phyloP scores from a whole-genome alignment of 2,329 filamentous ascomycete genomes.

The Alternaria metachromatica region DNA sequence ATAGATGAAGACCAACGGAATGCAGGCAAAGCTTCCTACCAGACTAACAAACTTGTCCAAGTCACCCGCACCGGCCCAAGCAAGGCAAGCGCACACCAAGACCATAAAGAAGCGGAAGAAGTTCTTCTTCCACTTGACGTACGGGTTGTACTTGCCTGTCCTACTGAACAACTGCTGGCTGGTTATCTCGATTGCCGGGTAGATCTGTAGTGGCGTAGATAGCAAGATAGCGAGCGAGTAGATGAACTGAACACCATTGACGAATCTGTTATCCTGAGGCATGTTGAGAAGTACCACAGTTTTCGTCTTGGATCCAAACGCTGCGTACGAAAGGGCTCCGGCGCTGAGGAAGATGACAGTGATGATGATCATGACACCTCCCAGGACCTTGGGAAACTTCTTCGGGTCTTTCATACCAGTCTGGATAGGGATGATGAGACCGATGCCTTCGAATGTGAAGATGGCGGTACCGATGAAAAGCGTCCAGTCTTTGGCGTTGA shows the following conservation, averaged over 20 bases:
- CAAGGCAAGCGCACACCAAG: conserved; percentile 81
- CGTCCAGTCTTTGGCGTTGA: conserved; percentile 93
- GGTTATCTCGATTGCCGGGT: conserved; percentile 95
- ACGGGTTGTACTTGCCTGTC: conserved; percentile 96
- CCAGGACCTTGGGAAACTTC: conserved; percentile 89
- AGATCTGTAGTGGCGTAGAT: conserved; percentile 94
- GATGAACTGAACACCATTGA: conserved; percentile 94
- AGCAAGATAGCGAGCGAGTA: conserved; percentile 98
- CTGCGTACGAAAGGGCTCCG: conserved; percentile 92
- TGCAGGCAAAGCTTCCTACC: conserved; percentile 96
- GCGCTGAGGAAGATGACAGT: conserved; percentile 89
- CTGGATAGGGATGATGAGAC: conserved; percentile 96
- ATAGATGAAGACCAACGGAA: conserved; percentile 96
- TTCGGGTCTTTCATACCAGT: conserved; percentile 92
- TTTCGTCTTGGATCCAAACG: conserved; percentile 92
- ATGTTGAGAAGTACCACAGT: conserved; percentile 96
- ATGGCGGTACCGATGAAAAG: conserved; percentile 98
- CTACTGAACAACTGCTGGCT: conserved; percentile 93
- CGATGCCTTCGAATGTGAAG: conserved; percentile 98
- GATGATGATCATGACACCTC: conserved; percentile 92
- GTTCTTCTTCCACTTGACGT: conserved; percentile 99
- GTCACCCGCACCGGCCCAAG: conserved; percentile 90
- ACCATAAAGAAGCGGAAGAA: conserved; percentile 94
- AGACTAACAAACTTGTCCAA: conserved; percentile 97
- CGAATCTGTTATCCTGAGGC: conserved; percentile 91